Percentiles rank a stretch among this genome's conserved stretches.
Conservation (phyloP, 169 alveolate species). For the Babesia divergens region DNA sequence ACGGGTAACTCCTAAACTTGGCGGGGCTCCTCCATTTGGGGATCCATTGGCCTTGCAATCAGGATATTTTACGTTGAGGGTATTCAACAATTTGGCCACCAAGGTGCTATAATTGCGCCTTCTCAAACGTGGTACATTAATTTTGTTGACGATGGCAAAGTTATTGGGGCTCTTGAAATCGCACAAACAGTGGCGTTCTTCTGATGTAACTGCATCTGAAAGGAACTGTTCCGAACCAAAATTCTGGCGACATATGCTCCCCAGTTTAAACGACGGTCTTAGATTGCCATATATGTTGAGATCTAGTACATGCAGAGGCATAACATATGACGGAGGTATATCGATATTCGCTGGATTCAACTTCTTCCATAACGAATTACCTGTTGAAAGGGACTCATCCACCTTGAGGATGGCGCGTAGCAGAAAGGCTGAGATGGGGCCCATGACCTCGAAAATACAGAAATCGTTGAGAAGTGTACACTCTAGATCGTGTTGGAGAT, state of each 20-base stretch:
- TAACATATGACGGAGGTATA: slow-evolving; percentile 37
- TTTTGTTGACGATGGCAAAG: not conserved
- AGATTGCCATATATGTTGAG: slow-evolving; percentile 34
- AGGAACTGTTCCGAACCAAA: not conserved
- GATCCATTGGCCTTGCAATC: not conserved
- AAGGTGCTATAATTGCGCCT: slow-evolving; percentile 25
- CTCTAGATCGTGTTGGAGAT: not conserved
- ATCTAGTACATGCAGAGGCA: slow-evolving; percentile 27
- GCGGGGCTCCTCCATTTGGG: not conserved
- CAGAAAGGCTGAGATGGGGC: slow-evolving; percentile 40
- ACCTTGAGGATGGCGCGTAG: slow-evolving; percentile 28
- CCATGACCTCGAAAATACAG: slow-evolving; percentile 48
- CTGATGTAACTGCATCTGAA: not conserved
- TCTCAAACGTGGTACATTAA: slow-evolving; percentile 29
- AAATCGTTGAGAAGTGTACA: slow-evolving; percentile 18
- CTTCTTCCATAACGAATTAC: slow-evolving; percentile 32
- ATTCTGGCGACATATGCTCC: not conserved
- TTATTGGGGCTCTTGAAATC: not conserved
- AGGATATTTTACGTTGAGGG: not conserved
- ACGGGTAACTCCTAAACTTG: too few relatives aligned
- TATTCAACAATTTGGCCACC: slow-evolving; percentile 34
- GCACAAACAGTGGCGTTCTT: slow-evolving; percentile 3
- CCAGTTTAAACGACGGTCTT: slow-evolving; percentile 17
- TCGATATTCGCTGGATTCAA: slow-evolving; percentile 23
- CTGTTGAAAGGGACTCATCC: slow-evolving; percentile 21